Base-by-base conservation (phyloP, 2,329 filamentous ascomycete genomes). In the Macrophomina tecta region DNA sequence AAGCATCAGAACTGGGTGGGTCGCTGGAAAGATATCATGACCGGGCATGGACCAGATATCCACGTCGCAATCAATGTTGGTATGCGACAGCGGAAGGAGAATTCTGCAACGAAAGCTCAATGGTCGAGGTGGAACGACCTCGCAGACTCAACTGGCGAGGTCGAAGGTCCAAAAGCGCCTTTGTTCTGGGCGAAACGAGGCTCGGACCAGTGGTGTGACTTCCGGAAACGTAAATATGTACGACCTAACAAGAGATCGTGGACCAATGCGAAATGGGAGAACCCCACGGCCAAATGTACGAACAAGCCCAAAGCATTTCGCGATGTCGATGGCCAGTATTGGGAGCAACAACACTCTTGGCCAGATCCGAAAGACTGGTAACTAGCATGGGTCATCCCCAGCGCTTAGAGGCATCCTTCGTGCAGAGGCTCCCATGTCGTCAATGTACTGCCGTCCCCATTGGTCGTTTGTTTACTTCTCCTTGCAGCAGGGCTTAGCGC, bases 1-100 rank as follows among this genome's bases (percentile, higher is more conserved):
- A 78, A 76, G 45, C 52, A 30, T 8, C 40, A 58, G 48, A 74
- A 78, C 18, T 73, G 69, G 2, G 72, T 73, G 68, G 80, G 81
- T 9, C 74, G 82, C 16, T 69, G 80, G 65, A 82, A 80, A 68
- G 82, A 84, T 64, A 76, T 80, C 18, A 45, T 82, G 30, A 73
- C 71, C 2, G 74, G 76, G 61, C 74, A 78, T 67, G 82, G 82
- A 3, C 79, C 82, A 1, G 82, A 84, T 65, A 80, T 84, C 45
- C 81, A 80, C 69, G 71, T 83, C n/a, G 72, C 77, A 2, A 75
- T 77, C 48, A 77, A 73, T 60, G 77, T 77, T 32, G 75, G 79
- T 64, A 77, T 73, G 65, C 71, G 72, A 30, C 79, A 79, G 38
- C 73, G 79, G 65, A 74, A 78, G 69, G 68, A 74, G 48, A 77